Base-by-base conservation (phyloP, 805 yeast species). In the Maudiozyma barnettii region DNA sequence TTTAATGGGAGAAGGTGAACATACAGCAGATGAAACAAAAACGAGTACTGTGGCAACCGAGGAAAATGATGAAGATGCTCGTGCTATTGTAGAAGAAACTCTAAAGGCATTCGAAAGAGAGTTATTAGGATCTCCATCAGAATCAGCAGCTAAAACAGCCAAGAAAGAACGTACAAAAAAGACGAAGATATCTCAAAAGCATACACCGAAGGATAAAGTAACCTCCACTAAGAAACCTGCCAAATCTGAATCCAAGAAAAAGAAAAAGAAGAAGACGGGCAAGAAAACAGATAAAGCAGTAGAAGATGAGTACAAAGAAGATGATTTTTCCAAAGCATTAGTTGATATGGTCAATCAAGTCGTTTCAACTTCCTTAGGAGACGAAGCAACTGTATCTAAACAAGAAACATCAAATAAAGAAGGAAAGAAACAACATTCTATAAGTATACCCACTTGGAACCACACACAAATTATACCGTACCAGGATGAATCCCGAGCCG, bases 261-360 rank as follows among this genome's bases (percentile, higher is more conserved):
- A 59, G 49, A 55, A 56, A 43, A 61, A 59, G 50, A 59, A 55
- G 47, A 57, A 53, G 41, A 23, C 55, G 19, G 20, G 50, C 1
- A 53, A 53, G 20, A 46, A 47, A 40, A 14, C 31, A 10, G 44
- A 36, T 37, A 37, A 47, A 16, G 19, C n/a, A 13, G 20, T 23
- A 4, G 45, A 49, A 14, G 47, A 47, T 39, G 35, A 31, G 5
- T 39, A 41, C 14, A 38, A 41, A 8, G 58, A 54, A 22, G 70
- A 69, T 48, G 74, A 70, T 3, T 68, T 76, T 44, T 75, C 78
- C 45, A 73, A 71, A 44, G 82, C 81, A 0, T 56, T 79, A 35
- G 79, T 77, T 2, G 77, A 75, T 50, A 74, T 77, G 66, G 81
- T 78, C 16, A 71, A 74, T 51, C 75, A 69, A 54, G 83, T 76